Base-by-base conservation (phyloP, 129 eudicot genomes). In the Tanacetum coccineum region DNA sequence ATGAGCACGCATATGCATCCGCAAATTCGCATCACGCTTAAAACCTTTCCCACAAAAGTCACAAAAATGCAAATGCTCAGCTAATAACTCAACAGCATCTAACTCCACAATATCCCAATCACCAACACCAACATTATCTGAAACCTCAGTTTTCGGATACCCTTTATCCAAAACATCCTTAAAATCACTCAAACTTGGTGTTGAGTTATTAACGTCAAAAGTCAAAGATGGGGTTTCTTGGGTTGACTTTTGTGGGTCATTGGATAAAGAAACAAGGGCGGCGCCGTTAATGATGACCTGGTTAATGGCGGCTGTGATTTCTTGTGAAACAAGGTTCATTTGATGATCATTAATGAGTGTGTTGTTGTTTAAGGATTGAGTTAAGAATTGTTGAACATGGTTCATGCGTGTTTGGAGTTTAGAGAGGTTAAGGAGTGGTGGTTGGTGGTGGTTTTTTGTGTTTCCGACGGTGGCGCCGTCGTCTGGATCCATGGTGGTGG, bases 1-100 rank as follows among this genome's bases (percentile, higher is more conserved):
- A 45, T 93, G 99, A 6, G 99, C 96, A 12, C 99, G 68, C 99
- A 86, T 93, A 44, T 93, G 99, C 99, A 89, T 93, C 58, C 99
- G 58, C 32, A 93, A 62, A 74, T 93, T 93, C 9, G 99, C 99
- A 66, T 93, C 99, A 7, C 99, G 90, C 74, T 89, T 93, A 76
- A 93, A 93, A 44, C 96, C 96, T 68, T 93, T 93, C 13, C 96
- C 99, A 59, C 99, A 93, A 9, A 81, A 62, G 14, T 84, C 95
- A 36, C 99, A 93, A 64, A 86, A 80, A 74, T 93, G 99, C 6
- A 81, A 72, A 68, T 84, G 95, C 67, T 89, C 99, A 4, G 95
- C 96, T 22, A 89, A 54, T 32, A 93, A 46, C 67, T 93, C 96
- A 26, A 84, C 88, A 8, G 92, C 81, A 57, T 87, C 99, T 0